Base-by-base conservation (phyloP, 441 rosid species). In the Raphanus hybrid region DNA sequence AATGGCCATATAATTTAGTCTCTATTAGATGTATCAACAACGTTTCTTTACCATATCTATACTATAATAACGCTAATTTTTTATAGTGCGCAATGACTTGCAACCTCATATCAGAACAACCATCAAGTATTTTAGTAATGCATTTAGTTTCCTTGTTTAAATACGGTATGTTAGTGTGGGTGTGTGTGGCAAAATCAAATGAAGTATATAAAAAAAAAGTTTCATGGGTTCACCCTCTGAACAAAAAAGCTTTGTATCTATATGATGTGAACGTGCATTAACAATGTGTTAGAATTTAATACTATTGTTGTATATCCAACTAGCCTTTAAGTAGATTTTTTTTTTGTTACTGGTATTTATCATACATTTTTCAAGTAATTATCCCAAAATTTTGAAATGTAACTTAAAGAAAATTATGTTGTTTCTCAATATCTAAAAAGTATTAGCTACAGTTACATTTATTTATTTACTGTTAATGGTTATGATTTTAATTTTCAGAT, bases 261-360 rank as follows among this genome's bases (percentile, higher is more conserved):
- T 71, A 57, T 71, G 80, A 75, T 71, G 59, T 64, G 80, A 77
- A 77, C 80, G 80, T 77, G 80, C 76, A 77, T 64, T 77, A 32
- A 65, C 65, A 71, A 71, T 71, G 80, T 57, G 61, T 39, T 10
- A 8, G 32, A 14, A 57, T 41, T 55, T 16, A 64, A 63, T 52
- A 69, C 7, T 54, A 64, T 34, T 11, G 52, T 45, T 45, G 52
- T 45, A 45, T 45, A 12, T 12, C 52, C 70, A 52, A 23, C n/a
- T 61, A 26, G 23, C 6, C 5, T 69, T 61, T 45, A 11, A 45
- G 52, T 45, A 57, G n/a, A 16, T 16, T 16, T 16, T 16, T 16
- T 16, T 16, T 16, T 16, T 45, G 55, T 32, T 60, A 60, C 34
- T 59, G 3, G 32, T 11, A 26, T 9, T 59, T 11, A 12, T 59